These are phyloP conservation scores for Geosmithia morbida DNA, from an alignment of 2,329 filamentous ascomycete genomes.

Conservation along the genomic window DNA sequence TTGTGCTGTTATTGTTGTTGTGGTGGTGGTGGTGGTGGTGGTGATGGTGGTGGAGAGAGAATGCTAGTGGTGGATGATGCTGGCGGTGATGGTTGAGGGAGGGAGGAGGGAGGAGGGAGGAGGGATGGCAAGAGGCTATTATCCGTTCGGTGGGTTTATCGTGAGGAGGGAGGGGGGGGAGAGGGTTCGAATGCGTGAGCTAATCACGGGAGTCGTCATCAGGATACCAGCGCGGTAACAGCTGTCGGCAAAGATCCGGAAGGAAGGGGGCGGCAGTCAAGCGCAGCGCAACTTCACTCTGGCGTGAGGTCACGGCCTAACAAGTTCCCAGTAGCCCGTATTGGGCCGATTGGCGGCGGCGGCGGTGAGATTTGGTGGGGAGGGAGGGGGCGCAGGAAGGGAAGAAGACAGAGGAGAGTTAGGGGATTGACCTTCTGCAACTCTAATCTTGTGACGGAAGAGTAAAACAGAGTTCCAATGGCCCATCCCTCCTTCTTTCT, in stretches of 20 bases:
- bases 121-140: neutral
- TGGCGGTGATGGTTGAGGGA: neutral
- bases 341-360: neutral
- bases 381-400: neutral
- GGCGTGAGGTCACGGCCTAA: neutral
- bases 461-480: no score
- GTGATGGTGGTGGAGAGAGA: neutral
- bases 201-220: neutral
- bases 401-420: neutral
- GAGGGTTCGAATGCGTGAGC: neutral
- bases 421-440: neutral
- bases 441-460: no score
- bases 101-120: neutral
- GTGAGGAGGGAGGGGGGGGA: neutral
- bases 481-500: no score
- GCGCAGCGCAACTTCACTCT: no score
- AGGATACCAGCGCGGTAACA: neutral
- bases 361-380: neutral
- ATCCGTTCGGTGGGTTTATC: neutral
- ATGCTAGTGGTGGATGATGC: neutral
- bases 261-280: no score
- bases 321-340: neutral
- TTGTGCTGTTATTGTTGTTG: neutral
- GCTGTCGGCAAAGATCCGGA: no score
- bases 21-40: neutral